phyloP scores from a whole-genome alignment of 2,329 filamentous ascomycete species.

The Aspergillus piperis region DNA sequence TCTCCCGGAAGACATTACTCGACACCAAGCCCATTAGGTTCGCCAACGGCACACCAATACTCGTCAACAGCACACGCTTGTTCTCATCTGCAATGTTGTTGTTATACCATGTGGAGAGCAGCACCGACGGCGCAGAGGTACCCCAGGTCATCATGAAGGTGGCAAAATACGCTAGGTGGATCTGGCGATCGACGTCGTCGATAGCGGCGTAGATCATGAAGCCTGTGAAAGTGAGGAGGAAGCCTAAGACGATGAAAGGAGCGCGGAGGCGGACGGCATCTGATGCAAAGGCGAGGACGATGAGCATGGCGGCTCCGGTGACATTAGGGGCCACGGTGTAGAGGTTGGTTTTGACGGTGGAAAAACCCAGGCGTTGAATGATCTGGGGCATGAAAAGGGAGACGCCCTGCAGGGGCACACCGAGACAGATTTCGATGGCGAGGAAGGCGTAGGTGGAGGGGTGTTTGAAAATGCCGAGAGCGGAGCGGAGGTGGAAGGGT shows the following conservation, averaged over 20 bases:
- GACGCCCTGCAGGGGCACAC: slow-evolving; percentile 60
- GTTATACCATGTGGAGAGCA: slow-evolving; percentile 71
- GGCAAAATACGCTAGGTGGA: slow-evolving; percentile 72
- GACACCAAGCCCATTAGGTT: slow-evolving; percentile 75
- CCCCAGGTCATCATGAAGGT: slow-evolving; percentile 84
- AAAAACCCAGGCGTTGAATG: slow-evolving; percentile 54
- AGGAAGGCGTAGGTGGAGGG: slow-evolving; percentile 58
- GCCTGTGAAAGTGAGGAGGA: slow-evolving; percentile 71
- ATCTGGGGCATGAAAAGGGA: slow-evolving; percentile 62
- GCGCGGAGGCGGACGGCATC: slow-evolving; percentile 68
- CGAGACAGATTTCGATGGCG: slow-evolving; percentile 60
- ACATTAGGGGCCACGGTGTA: slow-evolving; percentile 82
- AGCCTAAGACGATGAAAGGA: slow-evolving; percentile 73
- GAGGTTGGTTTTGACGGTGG: slow-evolving; percentile 69
- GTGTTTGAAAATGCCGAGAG: slow-evolving; percentile 56
- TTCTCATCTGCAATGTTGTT: slow-evolving; percentile 81
- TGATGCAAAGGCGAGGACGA: slow-evolving; percentile 71
- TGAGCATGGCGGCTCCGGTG: slow-evolving; percentile 69
- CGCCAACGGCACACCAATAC: slow-evolving; percentile 71
- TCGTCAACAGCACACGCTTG: slow-evolving; percentile 68
- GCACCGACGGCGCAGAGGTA: slow-evolving; percentile 71
- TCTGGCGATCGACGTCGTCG: slow-evolving; percentile 58
- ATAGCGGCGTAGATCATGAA: slow-evolving; percentile 79
- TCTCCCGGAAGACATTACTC: slow-evolving; percentile 66
- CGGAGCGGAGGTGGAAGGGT: slow-evolving; percentile 55